Evolutionary conservation across 106 monocot genomes (phyloP).

Genomic region (Dioscorea alata): DNA sequence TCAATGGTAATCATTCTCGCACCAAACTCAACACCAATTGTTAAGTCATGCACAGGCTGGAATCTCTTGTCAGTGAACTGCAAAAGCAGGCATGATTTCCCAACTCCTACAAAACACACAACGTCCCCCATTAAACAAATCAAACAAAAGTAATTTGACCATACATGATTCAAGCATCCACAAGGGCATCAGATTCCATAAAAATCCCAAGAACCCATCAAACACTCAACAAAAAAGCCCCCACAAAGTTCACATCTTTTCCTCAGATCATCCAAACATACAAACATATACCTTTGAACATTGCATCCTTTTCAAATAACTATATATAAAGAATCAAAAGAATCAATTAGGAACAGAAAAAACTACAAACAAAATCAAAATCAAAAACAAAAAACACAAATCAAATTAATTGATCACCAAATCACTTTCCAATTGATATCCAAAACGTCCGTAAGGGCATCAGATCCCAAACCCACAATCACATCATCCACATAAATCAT

Average conservation of each 20-base stretch:
- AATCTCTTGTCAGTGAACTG: constrained; percentile 95
- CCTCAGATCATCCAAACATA: no score
- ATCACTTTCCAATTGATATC: no score
- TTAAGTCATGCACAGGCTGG: constrained; percentile 91
- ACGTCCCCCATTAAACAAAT: neutral
- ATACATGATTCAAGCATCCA: neutral
- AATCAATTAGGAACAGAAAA: no score
- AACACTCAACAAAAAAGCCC: no score
- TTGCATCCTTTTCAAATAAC: no score
- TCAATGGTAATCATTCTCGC: constrained; percentile 91
- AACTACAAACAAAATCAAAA: no score
- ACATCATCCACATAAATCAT: neutral
- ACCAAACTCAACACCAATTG: constrained; percentile 94
- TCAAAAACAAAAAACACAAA: no score
- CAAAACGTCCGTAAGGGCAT: no score
- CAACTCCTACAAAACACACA: constrained; percentile 55
- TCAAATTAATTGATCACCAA: no score
- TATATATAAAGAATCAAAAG: no score
- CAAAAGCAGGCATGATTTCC: constrained; percentile 93
- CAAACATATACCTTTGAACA: no score
- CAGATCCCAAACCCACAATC: neutral
- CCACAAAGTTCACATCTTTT: no score
- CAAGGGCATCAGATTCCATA: neutral
- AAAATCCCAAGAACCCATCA: neutral
- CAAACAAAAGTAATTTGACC: neutral